Percentiles rank a stretch among this genome's conserved stretches.
Evolutionary conservation across 2,329 filamentous ascomycete genomes (phyloP).

Genomic region (Talaromyces albobiverticillius): DNA sequence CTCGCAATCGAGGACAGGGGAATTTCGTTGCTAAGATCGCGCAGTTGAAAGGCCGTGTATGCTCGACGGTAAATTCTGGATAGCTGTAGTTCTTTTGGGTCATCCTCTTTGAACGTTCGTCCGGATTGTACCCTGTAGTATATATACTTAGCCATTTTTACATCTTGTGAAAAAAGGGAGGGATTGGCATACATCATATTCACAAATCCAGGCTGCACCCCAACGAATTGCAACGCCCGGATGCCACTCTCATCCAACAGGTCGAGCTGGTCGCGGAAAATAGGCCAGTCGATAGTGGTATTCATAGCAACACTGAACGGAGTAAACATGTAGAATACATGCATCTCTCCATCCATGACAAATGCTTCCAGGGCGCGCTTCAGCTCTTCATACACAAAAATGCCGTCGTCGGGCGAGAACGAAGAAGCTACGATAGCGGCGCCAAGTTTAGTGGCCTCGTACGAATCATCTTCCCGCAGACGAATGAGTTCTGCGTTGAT

Average conservation of each 20-base stretch:
- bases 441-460: slow-evolving; percentile 63
- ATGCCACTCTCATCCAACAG: slow-evolving; percentile 67
- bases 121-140: slow-evolving; percentile 69
- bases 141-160: background rate
- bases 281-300: slow-evolving; percentile 65
- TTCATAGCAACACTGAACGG: slow-evolving; percentile 56
- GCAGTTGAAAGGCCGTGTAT: slow-evolving; percentile 73
- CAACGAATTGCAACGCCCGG: slow-evolving; percentile 65
- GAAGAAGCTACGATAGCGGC: slow-evolving; percentile 70
- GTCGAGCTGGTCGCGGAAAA: slow-evolving; percentile 70
- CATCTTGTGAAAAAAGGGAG: background rate
- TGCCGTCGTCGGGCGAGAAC: slow-evolving; percentile 70
- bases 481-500: slow-evolving; percentile 55
- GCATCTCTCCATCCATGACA: slow-evolving; percentile 79
- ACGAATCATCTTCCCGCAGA: slow-evolving; percentile 50
- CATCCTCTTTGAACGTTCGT: slow-evolving; percentile 59
- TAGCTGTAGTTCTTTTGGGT: slow-evolving; percentile 57
- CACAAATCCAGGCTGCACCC: slow-evolving; percentile 64
- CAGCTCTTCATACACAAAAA: slow-evolving; percentile 70
- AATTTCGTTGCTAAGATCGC: slow-evolving; percentile 73
- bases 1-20: slow-evolving; percentile 67
- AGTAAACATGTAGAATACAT: slow-evolving; percentile 74
- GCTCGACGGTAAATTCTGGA: slow-evolving; percentile 68
- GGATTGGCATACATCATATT: slow-evolving; percentile 66
- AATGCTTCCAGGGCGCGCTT: slow-evolving; percentile 66